phyloP scores from a whole-genome alignment of 768 basidiomycete species.

The Sporobolomyces roseus region DNA sequence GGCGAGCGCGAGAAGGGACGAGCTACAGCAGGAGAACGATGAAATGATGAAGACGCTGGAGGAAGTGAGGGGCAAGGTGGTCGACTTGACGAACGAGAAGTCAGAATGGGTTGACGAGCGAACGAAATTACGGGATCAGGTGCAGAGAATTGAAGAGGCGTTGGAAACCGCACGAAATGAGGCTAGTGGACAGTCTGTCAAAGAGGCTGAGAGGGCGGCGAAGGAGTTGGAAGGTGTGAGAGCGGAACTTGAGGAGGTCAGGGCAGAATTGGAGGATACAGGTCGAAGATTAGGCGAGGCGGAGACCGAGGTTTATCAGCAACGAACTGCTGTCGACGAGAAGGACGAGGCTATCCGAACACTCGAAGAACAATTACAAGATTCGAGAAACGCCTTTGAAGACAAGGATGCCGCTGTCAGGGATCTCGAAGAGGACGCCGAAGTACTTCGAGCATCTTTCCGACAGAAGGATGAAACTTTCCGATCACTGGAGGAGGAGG shows the following conservation, averaged over 20 bases:
- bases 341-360: constrained; percentile 1
- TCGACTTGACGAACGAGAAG: constrained; percentile 70
- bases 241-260: constrained; percentile 9
- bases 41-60: constrained; percentile 70
- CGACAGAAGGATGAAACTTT: neutral
- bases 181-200: neutral
- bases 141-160: constrained; percentile 49
- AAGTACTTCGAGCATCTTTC: constrained; percentile 10
- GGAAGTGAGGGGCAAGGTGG: constrained; percentile 79
- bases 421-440: constrained; percentile 14
- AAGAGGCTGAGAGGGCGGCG: neutral
- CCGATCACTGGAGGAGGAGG: constrained; percentile 3
- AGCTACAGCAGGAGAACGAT: constrained; percentile 69
- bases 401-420: neutral
- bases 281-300: neutral
- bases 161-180: neutral
- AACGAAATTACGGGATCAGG: constrained; percentile 60
- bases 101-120: constrained; percentile 65
- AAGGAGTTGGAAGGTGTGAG: neutral
- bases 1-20: constrained; percentile 48
- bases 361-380: neutral
- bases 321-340: constrained; percentile 13
- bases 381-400: neutral
- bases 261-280: constrained; percentile 38
- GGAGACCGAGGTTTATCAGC: constrained; percentile 14